Conservation (phyloP, 1,139 yeast species). For the Taphrina wiesneri region DNA sequence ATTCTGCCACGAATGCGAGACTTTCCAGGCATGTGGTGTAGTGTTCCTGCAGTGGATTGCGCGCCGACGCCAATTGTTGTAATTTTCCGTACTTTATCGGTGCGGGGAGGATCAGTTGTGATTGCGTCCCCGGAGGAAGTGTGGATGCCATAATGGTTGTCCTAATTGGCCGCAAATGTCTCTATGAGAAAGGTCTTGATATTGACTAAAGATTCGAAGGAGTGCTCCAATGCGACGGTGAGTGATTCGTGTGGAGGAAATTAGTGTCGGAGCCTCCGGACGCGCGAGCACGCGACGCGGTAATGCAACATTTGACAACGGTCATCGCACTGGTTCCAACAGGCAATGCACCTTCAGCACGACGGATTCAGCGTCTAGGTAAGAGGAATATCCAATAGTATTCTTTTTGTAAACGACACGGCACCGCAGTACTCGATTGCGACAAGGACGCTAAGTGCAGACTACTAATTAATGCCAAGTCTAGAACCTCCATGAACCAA, state of each 20-base stretch:
- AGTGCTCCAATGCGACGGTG: no score
- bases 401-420: background rate
- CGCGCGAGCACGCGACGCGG: background rate
- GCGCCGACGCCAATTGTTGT: background rate
- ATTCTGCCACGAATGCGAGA: background rate
- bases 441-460: background rate
- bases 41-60: conserved; percentile 5
- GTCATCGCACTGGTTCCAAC: no score
- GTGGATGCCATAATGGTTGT: background rate
- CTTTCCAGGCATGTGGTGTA: background rate
- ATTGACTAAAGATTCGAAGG: background rate
- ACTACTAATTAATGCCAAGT: background rate
- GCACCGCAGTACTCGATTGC: background rate
- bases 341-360: no score
- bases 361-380: no score
- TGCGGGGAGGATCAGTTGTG: conserved; percentile 6
- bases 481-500: background rate
- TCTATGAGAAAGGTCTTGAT: background rate
- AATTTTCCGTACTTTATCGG: background rate
- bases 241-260: background rate
- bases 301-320: background rate
- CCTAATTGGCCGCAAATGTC: no score
- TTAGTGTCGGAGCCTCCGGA: background rate
- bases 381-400: background rate
- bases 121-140: background rate